These are phyloP conservation scores for Gillenia trifoliata DNA, from an alignment of 306 rosid genomes.

Conservation along the genomic window DNA sequence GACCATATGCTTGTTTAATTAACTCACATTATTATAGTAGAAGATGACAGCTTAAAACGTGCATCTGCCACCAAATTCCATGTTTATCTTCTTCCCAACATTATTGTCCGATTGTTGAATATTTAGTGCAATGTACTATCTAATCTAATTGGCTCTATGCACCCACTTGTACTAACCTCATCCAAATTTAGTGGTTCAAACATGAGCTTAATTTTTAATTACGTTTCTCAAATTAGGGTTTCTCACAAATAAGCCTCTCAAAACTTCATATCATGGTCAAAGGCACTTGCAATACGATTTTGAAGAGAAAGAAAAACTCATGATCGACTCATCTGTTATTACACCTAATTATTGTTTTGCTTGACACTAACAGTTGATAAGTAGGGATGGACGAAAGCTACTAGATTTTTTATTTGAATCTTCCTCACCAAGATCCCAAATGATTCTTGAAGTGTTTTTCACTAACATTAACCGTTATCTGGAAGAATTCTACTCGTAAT, in stretches of 20 bases:
- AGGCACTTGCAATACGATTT: no score
- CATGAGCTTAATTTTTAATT: neutral
- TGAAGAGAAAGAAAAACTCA: no score
- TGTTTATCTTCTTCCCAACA: slow-evolving; percentile 36
- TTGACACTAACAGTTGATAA: no score
- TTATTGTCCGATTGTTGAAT: neutral
- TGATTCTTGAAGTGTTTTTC: neutral
- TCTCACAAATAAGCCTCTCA: neutral
- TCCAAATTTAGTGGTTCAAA: neutral
- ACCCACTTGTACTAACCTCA: slow-evolving; percentile 22
- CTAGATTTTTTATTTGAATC: no score
- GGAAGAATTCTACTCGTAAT: neutral
- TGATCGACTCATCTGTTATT: no score
- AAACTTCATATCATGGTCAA: neutral
- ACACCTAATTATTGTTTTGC: no score
- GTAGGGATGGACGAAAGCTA: no score
- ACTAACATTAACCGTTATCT: no score
- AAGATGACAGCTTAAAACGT: slow-evolving; percentile 34
- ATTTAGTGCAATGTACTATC: slow-evolving; percentile 19
- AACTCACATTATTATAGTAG: slow-evolving; percentile 22
- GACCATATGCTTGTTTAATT: slow-evolving; percentile 17
- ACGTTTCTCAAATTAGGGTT: neutral
- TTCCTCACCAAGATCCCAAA: no score
- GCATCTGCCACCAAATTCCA: slow-evolving; percentile 67
- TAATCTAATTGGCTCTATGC: slow-evolving; percentile 29